Percentiles rank a stretch among this genome's conserved stretches.
phyloP scores from a whole-genome alignment of 1,139 yeast genomes.

The Scheffersomyces titani region DNA sequence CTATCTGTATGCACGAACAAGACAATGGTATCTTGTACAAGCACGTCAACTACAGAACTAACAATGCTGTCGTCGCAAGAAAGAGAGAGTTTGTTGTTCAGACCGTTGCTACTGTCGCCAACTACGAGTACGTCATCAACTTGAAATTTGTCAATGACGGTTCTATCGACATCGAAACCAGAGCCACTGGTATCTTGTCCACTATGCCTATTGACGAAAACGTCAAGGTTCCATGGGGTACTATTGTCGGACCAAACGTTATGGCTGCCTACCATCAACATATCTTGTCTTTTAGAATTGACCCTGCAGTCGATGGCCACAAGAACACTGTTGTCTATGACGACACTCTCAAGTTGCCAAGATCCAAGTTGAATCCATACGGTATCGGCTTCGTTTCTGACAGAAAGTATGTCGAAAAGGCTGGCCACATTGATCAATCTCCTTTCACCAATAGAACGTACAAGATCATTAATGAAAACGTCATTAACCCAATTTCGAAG shows the following conservation, averaged over 20 bases:
- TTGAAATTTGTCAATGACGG: conserved; percentile 83
- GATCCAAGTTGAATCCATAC: conserved; percentile 59
- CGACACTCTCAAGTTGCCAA: conserved; percentile 69
- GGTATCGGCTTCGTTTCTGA: conserved; percentile 76
- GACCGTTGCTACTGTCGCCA: conserved; percentile 87
- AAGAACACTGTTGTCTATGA: conserved; percentile 75
- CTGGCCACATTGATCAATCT: conserved; percentile 74
- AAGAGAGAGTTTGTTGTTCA: conserved; percentile 84
- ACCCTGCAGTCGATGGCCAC: conserved; percentile 87
- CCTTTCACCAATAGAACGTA: conserved; percentile 76
- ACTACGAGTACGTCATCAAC: conserved; percentile 82
- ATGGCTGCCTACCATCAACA: conserved; percentile 92
- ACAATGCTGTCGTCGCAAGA: conserved; percentile 74
- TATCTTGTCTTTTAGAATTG: conserved; percentile 79
- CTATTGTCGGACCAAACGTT: conserved; percentile 81
- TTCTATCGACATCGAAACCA: conserved; percentile 75
- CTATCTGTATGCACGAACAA: conserved; percentile 89
- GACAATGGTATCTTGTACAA: conserved; percentile 79
- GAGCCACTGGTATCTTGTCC: conserved; percentile 86
- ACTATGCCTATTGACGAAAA: conserved; percentile 84
- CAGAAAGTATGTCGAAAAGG: conserved; percentile 65
- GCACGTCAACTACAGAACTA: conserved; percentile 83
- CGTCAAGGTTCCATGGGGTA: conserved; percentile 79
- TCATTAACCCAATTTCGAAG: conserved; percentile 72
- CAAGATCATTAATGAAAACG: conserved; percentile 78